A percentile compares a stretch with the other conserved stretches of the same genome.
phyloP scores from a whole-genome alignment of 805 yeast species.

The Cyberlindnera mrakii region DNA sequence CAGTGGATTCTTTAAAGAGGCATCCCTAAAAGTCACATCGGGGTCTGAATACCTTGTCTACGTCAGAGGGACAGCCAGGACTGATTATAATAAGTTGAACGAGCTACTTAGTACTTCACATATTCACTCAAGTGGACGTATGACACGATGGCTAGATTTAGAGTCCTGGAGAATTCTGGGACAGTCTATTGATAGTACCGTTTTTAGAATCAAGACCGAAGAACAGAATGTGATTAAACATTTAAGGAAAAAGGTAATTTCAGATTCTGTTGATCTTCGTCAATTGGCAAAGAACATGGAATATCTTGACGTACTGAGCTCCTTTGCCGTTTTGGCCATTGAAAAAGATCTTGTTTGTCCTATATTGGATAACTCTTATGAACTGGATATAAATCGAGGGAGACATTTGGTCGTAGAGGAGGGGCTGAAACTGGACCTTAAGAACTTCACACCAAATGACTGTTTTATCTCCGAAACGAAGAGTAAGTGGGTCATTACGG shows the following conservation, averaged over 20 bases:
- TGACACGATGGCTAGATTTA: conserved; percentile 39
- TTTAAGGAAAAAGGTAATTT: conserved; percentile 42
- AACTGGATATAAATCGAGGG: conserved; percentile 53
- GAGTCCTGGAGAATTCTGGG: conserved; percentile 53
- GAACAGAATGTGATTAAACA: conserved; percentile 49
- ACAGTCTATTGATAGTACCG: conserved; percentile 35
- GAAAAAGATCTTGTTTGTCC: conserved; percentile 71
- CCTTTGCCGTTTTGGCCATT: conserved; percentile 67
- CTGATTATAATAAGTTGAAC: conserved; percentile 4
- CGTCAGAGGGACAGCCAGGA: conserved; percentile 27
- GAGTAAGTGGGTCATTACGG: conserved; percentile 75
- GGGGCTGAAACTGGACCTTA: conserved; percentile 35
- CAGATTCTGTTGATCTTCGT: conserved; percentile 41
- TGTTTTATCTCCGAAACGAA: conserved; percentile 48
- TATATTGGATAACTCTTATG: conserved; percentile 39
- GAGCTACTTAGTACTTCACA: conserved; percentile 17
- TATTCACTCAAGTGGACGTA: conserved; percentile 34
- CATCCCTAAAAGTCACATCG: conserved; percentile 35
- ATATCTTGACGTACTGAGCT: conserved; percentile 61
- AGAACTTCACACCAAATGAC: conserved; percentile 76
- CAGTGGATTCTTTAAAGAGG: conserved; percentile 24
- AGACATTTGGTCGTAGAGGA: conserved; percentile 85
- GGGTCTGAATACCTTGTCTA: conserved; percentile 43
- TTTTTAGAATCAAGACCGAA: conserved; percentile 42
- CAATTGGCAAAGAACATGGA: conserved; percentile 48